Conservation (phyloP, 306 rosid genomes). For the Coriaria nepalensis region DNA sequence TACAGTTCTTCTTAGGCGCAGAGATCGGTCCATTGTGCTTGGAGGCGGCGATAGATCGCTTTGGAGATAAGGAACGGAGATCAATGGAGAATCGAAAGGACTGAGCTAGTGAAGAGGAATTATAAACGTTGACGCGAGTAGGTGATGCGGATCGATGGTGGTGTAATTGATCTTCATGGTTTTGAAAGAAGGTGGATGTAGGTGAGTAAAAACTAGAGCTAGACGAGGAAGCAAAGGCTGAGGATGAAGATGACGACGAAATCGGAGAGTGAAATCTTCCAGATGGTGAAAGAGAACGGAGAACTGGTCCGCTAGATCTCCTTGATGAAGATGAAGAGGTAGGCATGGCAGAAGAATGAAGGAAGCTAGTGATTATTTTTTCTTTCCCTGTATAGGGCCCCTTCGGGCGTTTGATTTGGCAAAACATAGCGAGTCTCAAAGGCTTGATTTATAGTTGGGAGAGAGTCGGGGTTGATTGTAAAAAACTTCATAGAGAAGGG, state of each 20-base stretch:
- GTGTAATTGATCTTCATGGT: conserved; percentile 14
- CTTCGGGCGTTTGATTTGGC: conserved; percentile 73
- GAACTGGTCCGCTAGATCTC: conserved; percentile 60
- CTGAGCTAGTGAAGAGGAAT: conserved; percentile 22
- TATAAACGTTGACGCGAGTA: conserved; percentile 64
- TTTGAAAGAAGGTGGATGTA: conserved; percentile 31
- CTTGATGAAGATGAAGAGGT: conserved; percentile 29
- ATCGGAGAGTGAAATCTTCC: conserved; percentile 47
- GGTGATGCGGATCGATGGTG: conserved; percentile 56
- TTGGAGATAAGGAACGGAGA: conserved; percentile 66
- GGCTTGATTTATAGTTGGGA: conserved; percentile 41
- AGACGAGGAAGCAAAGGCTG: conserved; percentile 72
- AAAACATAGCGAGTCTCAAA: conserved; percentile 80
- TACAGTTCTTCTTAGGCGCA: conserved; percentile 52
- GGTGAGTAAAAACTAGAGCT: conserved; percentile 43
- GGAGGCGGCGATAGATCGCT: conserved; percentile 52
- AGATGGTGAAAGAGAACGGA: conserved; percentile 61
- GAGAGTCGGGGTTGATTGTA: conserved; percentile 17
- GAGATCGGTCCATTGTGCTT: conserved; percentile 44
- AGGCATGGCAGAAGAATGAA: conserved; percentile 25
- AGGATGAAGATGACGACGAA: conserved; percentile 30
- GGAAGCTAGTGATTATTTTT: not conserved
- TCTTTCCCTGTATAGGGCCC: conserved; percentile 26
- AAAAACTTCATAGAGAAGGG: not conserved
- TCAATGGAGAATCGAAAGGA: conserved; percentile 69